Conservation (phyloP, 139 green algal species). For the Chlorella sorokiniana region DNA sequence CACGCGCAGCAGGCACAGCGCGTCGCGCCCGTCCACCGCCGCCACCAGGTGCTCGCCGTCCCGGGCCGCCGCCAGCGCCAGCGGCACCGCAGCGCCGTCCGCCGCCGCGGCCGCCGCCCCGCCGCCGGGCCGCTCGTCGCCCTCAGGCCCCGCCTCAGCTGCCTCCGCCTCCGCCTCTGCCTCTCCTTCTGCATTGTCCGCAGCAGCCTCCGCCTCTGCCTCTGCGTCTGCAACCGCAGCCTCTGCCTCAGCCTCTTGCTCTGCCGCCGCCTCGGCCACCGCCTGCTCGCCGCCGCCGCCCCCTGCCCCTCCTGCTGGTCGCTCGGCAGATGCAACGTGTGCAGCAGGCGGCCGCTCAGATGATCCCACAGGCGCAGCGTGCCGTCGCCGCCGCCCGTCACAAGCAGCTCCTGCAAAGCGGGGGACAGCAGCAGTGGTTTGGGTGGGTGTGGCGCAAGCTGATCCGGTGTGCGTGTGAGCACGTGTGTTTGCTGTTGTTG, state of each 20-base stretch:
- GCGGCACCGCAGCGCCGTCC: not conserved
- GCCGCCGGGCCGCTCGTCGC: too few relatives aligned
- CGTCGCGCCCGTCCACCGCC: slow-evolving; percentile 52
- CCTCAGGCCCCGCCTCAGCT: not conserved
- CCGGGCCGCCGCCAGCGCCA: not conserved
- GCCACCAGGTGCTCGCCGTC: slow-evolving; percentile 36
- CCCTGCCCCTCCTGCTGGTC: not conserved
- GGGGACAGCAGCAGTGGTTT: not conserved
- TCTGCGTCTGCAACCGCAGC: not conserved
- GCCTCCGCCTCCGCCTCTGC: not conserved
- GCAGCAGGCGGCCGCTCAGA: slow-evolving; percentile 37
- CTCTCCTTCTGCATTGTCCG: not conserved
- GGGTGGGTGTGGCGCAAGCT: not conserved
- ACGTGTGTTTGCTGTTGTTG: too few relatives aligned
- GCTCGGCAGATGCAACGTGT: slow-evolving; percentile 9
- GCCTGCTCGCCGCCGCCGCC: not conserved
- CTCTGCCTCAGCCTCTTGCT: not conserved
- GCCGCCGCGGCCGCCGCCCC: not conserved
- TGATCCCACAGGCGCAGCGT: slow-evolving; percentile 73
- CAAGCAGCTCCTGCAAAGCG: slow-evolving; percentile 44
- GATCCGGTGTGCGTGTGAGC: not conserved
- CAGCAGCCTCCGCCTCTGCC: not conserved
- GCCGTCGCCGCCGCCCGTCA: slow-evolving; percentile 73
- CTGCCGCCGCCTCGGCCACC: not conserved
- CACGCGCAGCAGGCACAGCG: slow-evolving; percentile 47